Evolutionary conservation across 1,284 basidiomycete genomes (phyloP), one percentile per base, ranked within the genome.

Genomic region (Bjerkandera adusta): DNA sequence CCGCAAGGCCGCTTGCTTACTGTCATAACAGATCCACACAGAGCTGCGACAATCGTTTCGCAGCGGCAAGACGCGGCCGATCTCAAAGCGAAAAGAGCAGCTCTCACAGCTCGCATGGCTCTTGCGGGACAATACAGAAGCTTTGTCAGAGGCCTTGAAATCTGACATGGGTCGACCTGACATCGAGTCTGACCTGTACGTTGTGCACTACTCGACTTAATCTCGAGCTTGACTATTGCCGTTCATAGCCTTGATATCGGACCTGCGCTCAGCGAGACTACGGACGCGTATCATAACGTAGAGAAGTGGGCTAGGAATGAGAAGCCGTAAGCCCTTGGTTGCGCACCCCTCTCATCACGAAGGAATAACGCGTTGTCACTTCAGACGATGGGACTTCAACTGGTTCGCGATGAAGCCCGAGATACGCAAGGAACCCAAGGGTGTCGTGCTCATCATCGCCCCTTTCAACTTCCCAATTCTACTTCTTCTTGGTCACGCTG

Each of bases 241-340:
- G 26, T 39, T 30, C 33, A 16, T 46, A 86, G 84, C 56, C 64
- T 83, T 2, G 85, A 89, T 53, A 69, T 83, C 42, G 61, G 64
- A 29, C 59, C 74, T 3, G 70, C 75, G 5, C 62, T 87, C 21
- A 59, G 68, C 35, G 91, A 94, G 56, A 73, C 80, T 39, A 74
- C 82, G 40, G 66, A 75, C 0, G 78, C 85, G 1, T 79, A 91
- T 55, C 72, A 81, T 43, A 77, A 81, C 45, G 75, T 95, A 38
- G 81, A 81, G 20, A 80, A 80, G 60, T 93, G 91, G 91, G 73
- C 85, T 13, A 82, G 82, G 59, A 75, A 85, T 4, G 83, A 90
- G 53, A 75, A 68, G 27, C 71, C 79, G 50, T 1, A 60, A 77
- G 0, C 82, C 84, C 59, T 20, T n/a, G n/a, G n/a, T n/a, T n/a